Percentiles rank a stretch among this genome's conserved stretches.
These are phyloP conservation scores for Boechera retrofracta DNA, from an alignment of 345 rosid genomes.

Conservation along the genomic window DNA sequence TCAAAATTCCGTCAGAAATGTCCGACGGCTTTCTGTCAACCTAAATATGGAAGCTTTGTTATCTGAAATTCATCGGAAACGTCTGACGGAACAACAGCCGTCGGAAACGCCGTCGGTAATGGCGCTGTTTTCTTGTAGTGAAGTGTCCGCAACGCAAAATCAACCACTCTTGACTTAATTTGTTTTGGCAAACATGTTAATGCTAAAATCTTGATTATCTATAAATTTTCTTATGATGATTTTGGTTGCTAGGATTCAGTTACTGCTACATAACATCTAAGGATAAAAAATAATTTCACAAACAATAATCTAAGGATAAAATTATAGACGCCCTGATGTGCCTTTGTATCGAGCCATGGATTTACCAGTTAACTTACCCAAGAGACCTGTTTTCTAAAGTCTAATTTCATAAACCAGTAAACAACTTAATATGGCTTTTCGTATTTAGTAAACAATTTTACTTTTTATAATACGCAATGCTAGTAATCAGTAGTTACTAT, in stretches of 20 bases:
- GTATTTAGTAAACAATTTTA: conserved; percentile 22
- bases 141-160: neutral
- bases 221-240: neutral
- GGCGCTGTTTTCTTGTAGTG: too few species aligned
- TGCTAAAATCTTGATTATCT: conserved; percentile 1
- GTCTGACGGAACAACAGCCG: too few species aligned
- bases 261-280: neutral
- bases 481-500: conserved; percentile 11
- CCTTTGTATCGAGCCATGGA: neutral
- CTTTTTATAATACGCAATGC: neutral
- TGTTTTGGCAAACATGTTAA: neutral
- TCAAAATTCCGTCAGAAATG: too few species aligned
- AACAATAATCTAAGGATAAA: neutral
- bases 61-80: too few species aligned
- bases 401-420: neutral
- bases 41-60: too few species aligned
- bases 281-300: neutral
- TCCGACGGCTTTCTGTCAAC: too few species aligned
- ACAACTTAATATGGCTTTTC: conserved; percentile 28
- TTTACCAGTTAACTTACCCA: neutral
- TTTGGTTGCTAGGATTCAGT: neutral
- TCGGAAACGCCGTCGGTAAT: too few species aligned
- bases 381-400: neutral
- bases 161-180: neutral
- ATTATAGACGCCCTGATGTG: neutral